Evolutionary conservation across 2,329 filamentous ascomycete genomes (phyloP), one percentile per base, ranked within the genome.

Genomic region (Pestalotiopsis sp.): DNA sequence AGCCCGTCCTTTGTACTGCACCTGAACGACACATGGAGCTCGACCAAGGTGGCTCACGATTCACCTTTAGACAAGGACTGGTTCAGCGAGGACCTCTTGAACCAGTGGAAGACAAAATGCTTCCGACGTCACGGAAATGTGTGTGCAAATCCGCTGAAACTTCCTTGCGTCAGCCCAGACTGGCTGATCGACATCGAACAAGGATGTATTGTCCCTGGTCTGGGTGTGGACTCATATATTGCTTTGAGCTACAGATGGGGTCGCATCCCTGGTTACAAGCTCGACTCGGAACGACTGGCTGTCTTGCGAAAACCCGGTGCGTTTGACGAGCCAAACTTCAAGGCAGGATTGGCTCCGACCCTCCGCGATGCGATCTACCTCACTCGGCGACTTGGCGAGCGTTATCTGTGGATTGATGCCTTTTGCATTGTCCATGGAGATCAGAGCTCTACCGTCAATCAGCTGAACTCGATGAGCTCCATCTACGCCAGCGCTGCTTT

Each of bases 391-490:
- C 20, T 67, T 14, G 66, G 27, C 2, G 66, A 67, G 45, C 66
- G 38, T 4, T 62, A 67, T 20, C 7, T 67, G n/a, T 67, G 66
- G 66, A 58, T 23, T n/a, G 60, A 67, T 17, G 57, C 56, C 11
- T 11, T 67, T 2, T 67, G 66, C n/a, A 62, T 67, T 12, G 57
- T 62, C 4, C 66, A 67, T 12, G 38, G 38, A 6, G 9, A 56
- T 63, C 17, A 41, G 17, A 60, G 57, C 31, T 36, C 31, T 36
- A 36, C 31, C 31, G 31, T 36, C 31, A 9, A 36, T 36, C 31
- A 36, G 31, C 57, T 60, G 17, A 23, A 14, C 13, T 25, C 25
- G 13, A 60, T 60, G 57, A 41, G 66, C 3, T 20, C 38, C 2
- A 67, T 67, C 9, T 67, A 67, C 9, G 66, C 66, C 4, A 57